phyloP scores from a whole-genome alignment of 176 grass and related monocot species.

The Hyparrhenia diplandra region DNA sequence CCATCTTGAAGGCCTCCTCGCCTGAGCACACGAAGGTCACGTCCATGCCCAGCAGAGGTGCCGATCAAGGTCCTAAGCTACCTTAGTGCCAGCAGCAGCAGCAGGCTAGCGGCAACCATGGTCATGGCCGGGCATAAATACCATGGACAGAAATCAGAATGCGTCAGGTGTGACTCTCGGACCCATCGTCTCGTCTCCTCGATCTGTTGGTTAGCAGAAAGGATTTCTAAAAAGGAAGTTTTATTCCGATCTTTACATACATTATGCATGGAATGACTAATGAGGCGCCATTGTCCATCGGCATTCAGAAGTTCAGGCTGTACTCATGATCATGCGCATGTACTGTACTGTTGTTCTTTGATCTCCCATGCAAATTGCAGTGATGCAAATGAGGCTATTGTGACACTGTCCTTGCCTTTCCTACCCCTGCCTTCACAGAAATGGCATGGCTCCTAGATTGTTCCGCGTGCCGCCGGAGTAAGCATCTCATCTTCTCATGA shows the following conservation, averaged over 20 bases:
- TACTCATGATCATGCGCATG: constrained; percentile 15
- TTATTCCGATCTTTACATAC: too few species aligned
- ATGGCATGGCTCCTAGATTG: background rate
- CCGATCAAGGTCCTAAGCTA: background rate
- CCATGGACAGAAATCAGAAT: background rate
- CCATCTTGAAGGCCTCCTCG: constrained; percentile 45
- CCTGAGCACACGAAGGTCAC: constrained; percentile 50
- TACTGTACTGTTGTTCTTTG: background rate
- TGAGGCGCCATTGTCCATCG: background rate
- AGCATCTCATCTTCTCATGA: background rate
- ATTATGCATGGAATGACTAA: too few species aligned
- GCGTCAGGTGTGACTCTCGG: background rate
- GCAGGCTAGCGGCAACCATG: background rate
- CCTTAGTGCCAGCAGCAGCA: background rate
- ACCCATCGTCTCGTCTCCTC: background rate
- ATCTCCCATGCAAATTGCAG: background rate
- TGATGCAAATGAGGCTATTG: background rate
- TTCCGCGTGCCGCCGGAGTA: background rate
- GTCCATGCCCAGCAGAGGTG: constrained; percentile 38
- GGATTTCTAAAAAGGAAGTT: too few species aligned
- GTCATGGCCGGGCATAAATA: constrained; percentile 2
- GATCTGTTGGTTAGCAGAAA: too few species aligned
- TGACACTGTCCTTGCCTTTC: background rate
- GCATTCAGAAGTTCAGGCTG: background rate
- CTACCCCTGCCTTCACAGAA: background rate